These are phyloP conservation scores for Bathelium albidoporum DNA, from an alignment of 495 filamentous ascomycete species.

Conservation along the genomic window DNA sequence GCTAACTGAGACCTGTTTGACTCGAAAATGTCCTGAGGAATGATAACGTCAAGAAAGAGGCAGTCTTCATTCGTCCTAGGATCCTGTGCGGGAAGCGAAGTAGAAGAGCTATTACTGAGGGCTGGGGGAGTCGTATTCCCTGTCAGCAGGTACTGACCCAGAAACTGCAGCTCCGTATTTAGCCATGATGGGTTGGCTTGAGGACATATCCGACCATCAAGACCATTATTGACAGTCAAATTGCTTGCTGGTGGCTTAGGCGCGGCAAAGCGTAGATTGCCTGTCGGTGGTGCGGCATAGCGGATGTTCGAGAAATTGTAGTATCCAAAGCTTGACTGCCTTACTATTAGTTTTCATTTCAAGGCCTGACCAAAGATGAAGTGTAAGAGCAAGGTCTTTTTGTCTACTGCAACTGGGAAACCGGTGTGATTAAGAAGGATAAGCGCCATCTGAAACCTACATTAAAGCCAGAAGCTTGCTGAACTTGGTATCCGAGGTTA, in stretches of 20 bases:
- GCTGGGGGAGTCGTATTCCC: constrained; percentile 26
- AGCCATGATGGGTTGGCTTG: constrained; percentile 40
- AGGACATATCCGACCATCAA: constrained; percentile 39
- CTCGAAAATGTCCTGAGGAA: constrained; percentile 24
- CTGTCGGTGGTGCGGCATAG: constrained; percentile 47
- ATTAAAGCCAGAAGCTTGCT: constrained; percentile 40
- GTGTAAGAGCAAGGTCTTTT: background rate
- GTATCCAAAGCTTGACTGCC: constrained; percentile 16
- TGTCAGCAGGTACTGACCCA: constrained; percentile 26
- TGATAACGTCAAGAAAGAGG: constrained; percentile 41
- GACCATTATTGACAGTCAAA: constrained; percentile 35
- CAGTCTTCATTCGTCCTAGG: constrained; percentile 47
- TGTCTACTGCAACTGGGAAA: background rate
- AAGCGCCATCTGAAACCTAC: constrained; percentile 16
- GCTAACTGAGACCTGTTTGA: constrained; percentile 17
- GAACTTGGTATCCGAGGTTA: constrained; percentile 42
- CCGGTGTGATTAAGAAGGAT: background rate
- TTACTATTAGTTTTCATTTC: background rate
- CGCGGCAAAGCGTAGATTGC: constrained; percentile 41
- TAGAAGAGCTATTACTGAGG: background rate
- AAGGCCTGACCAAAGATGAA: background rate
- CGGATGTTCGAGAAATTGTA: constrained; percentile 54
- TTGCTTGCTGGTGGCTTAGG: constrained; percentile 31
- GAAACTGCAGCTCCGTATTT: constrained; percentile 28
- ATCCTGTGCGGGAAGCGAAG: constrained; percentile 27